Base-by-base conservation (phyloP, 2,329 filamentous ascomycete genomes). In the Xylariaceae sp. region DNA sequence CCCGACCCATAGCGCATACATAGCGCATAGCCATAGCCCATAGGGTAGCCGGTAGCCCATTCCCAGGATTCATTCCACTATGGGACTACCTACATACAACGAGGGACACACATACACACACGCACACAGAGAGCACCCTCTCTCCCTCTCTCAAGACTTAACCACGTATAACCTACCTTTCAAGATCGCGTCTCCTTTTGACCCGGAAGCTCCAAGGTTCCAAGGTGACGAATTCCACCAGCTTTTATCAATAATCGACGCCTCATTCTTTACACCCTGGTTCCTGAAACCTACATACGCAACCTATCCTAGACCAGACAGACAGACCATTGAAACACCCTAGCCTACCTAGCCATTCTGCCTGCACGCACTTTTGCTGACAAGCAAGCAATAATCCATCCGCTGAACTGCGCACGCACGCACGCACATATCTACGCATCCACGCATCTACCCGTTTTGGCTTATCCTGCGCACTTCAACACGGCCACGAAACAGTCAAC, bases 271-370 rank as follows among this genome's bases (percentile, higher is more conserved):
- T 55, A 50, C 46, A 43, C 47, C 50, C 37, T 48, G 32, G 40
- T 29, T 29, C 47, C 55, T 55, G 58, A 61, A 59, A 61, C 56
- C 56, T 56, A 44, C 32, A 40, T 48, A n/a, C n/a, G n/a, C 23
- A 26, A 9, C 23, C 23, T 26, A 26, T 26, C 23, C 23, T 9
- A 26, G 23, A 26, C 9, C n/a, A 26, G 23, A 26, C 23, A 4
- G 9, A 37, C 32, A 14, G 9, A 7, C 32, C 32, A 37, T 16
- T 37, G 32, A 37, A 29, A 4, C 32, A 16, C 12, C 32, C 32
- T 10, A 37, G 32, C 5, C 6, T 37, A n/a, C 12, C 14, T 7
- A 37, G 20, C 21, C 44, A 32, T 40, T 29, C 46, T 54, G 23
- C 51, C 44, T 59, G 48, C 16, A 4, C 14, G 23, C 23, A 26